Conservation (phyloP, 768 basidiomycete genomes). For the Tulasnella calospora region DNA sequence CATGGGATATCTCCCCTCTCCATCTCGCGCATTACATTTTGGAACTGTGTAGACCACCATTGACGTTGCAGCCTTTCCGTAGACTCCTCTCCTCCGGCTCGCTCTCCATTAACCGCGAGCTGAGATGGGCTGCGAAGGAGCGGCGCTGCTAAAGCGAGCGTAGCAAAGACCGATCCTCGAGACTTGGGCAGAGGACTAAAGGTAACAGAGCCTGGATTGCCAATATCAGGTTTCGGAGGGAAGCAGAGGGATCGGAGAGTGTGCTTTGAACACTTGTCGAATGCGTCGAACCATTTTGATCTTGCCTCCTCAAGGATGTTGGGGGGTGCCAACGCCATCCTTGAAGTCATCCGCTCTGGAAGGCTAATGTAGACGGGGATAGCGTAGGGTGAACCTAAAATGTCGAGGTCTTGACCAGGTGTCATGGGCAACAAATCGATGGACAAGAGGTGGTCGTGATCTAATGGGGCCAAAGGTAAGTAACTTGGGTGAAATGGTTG, state of each 20-base stretch:
- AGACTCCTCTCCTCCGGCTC: slow-evolving; percentile 35
- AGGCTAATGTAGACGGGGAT: slow-evolving; percentile 39
- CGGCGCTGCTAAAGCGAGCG: slow-evolving; percentile 48
- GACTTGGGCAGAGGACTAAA: slow-evolving; percentile 35
- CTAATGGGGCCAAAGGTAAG: slow-evolving; percentile 23
- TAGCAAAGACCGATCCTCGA: slow-evolving; percentile 39
- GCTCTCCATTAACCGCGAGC: slow-evolving; percentile 42
- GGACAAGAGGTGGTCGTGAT: slow-evolving; percentile 39
- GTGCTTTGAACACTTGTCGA: slow-evolving; percentile 50
- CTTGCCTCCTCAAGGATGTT: slow-evolving; percentile 33
- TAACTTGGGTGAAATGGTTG: not conserved
- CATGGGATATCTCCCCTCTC: slow-evolving; percentile 34
- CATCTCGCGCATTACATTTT: slow-evolving; percentile 56
- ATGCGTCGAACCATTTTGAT: slow-evolving; percentile 48
- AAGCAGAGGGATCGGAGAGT: slow-evolving; percentile 46
- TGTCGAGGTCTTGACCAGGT: slow-evolving; percentile 33
- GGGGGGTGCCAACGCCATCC: slow-evolving; percentile 21
- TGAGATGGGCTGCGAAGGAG: slow-evolving; percentile 71
- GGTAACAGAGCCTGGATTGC: not conserved
- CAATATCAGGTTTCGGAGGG: slow-evolving; percentile 31
- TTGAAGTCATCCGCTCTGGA: slow-evolving; percentile 29
- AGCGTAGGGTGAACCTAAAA: slow-evolving; percentile 37
- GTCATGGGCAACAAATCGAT: slow-evolving; percentile 51
- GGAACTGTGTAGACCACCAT: slow-evolving; percentile 69
- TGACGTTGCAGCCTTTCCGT: slow-evolving; percentile 63